Evolutionary conservation across 331 rosid genomes (phyloP), one percentile per base, ranked within the genome.

Genomic region (Erythrophleum ivorense): DNA sequence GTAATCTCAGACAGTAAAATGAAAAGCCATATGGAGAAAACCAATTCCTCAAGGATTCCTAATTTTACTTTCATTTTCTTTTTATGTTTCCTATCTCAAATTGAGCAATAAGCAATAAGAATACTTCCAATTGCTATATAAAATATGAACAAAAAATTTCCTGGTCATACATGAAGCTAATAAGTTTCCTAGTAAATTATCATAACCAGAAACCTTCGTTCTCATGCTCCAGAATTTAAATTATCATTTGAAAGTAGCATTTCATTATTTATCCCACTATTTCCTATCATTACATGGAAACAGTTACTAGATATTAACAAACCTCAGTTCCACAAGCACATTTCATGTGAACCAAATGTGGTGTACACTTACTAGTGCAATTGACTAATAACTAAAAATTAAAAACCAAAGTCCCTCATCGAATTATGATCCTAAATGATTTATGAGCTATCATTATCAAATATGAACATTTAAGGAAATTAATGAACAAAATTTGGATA

Each of bases 281-380:
- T 52, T 16, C 33, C 18, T 73, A 34, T 54, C 31, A 36, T 54
- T 40, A 21, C 36, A 54, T 18, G 29, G 58, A 36, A 54, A 36
- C 12, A 73, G 36, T 33, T 7, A 50, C 29, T 50, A 72, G 48
- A 29, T 7, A 3, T 3, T 2, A n/a, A 67, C 16, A 40, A 68
- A 43, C 34, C 54, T 68, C 15, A 71, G 54, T 73, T 80, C 60
- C 71, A 79, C 34, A 18, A 45, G 64, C 58, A 38, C 3, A 54
- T 52, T 46, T 55, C 18, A 15, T 52, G 67, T 46, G 62, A 71
- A 34, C 58, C 33, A 46, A 59, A 48, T 71, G 73, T 31, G 7
- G 36, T 0, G 4, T 50, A 14, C 55, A 72, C 59, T 80, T 49
- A 18, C 58, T 36, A 29, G 33, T 73, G 36, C 54, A 36, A 60